Evolutionary conservation across 176 grass and related monocot species (phyloP), one percentile per base, ranked within the genome.

Genomic region (Poa pratensis): DNA sequence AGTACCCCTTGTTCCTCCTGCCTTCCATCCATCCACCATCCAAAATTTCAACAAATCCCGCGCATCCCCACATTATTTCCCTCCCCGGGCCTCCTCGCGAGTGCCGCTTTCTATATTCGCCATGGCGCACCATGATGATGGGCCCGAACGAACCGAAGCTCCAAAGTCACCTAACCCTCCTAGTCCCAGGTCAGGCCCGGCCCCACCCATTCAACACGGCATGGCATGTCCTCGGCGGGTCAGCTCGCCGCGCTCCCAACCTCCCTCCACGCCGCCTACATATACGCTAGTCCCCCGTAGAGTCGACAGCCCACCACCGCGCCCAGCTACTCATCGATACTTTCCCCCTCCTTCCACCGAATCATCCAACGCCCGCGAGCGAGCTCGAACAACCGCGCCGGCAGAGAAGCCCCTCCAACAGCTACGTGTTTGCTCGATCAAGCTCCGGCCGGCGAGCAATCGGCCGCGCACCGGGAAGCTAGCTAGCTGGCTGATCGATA

Each of bases 301-400:
- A 45, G 35, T 76, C 16, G 88, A 90, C 83, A 90, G 83, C 71
- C 78, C 88, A 90, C 79, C 88, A 45, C 72, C 69, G 71, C n/a
- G 13, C 13, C 68, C 55, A 35, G 30, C 63, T 34, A 16, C 69
- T 16, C 2, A 23, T 40, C 8, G 40, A 7, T 2, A 28, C 43
- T 14, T 23, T 49, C 67, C 22, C 19, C 69, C 5, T 17, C 20
- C 1, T 3, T 23, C 35, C 50, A 2, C 2, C 10, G 14, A 26
- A 27, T 68, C 27, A 12, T n/a, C 85, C 55, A 53, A 30, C 42
- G 59, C 20, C 78, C 42, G 17, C 16, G 12, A 5, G 1, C 39
- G 23, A 37, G 24, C 43, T 43, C 42, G 42, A 87, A 77, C 86
- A 9, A 78, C 86, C 86, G 64, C 12, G 17, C 28, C 6, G 63